These are phyloP conservation scores for Penicillium sp. DNA, from an alignment of 2,329 filamentous ascomycete genomes.

Conservation along the genomic window DNA sequence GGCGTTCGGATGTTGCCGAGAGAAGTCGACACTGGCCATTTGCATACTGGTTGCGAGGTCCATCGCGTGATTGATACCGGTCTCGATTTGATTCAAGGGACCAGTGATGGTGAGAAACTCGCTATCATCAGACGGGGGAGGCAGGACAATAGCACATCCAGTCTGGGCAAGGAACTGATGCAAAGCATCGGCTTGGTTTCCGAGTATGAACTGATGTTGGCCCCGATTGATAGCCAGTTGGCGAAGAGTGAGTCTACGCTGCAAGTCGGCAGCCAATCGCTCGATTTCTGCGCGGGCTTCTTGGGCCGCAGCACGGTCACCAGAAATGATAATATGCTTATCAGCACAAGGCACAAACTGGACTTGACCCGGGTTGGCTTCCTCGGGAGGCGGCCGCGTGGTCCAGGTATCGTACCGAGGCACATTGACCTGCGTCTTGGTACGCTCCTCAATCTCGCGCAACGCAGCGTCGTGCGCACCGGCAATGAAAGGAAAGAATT, in stretches of 20 bases:
- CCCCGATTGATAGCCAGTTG: conserved; percentile 77
- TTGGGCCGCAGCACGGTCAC: conserved; percentile 77
- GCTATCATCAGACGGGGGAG: conserved; percentile 67
- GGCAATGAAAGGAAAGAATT: conserved; percentile 93
- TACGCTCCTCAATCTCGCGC: conserved; percentile 62
- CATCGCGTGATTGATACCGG: conserved; percentile 75
- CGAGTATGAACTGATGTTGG: conserved; percentile 91
- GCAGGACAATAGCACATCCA: conserved; percentile 81
- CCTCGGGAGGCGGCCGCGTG: conserved; percentile 59
- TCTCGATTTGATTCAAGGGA: conserved; percentile 64
- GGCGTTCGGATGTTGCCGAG: conserved; percentile 68
- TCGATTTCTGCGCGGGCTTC: conserved; percentile 76
- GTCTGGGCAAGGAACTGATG: conserved; percentile 87
- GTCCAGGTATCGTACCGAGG: conserved; percentile 73
- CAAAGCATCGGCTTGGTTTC: conserved; percentile 69
- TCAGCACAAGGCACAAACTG: conserved; percentile 66
- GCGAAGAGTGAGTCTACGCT: conserved; percentile 67
- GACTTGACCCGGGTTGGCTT: conserved; percentile 58
- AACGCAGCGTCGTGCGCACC: conserved; percentile 66
- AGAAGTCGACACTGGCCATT: conserved; percentile 74
- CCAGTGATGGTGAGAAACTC: conserved; percentile 82
- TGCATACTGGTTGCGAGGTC: conserved; percentile 84
- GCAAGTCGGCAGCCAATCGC: conserved; percentile 67
- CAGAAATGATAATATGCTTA: conserved; percentile 75
- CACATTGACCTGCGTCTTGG: conserved; percentile 73